A percentile compares a stretch with the other conserved stretches of the same genome.
These are phyloP conservation scores for Brassica nigra DNA, from an alignment of 345 rosid species.

Conservation along the genomic window DNA sequence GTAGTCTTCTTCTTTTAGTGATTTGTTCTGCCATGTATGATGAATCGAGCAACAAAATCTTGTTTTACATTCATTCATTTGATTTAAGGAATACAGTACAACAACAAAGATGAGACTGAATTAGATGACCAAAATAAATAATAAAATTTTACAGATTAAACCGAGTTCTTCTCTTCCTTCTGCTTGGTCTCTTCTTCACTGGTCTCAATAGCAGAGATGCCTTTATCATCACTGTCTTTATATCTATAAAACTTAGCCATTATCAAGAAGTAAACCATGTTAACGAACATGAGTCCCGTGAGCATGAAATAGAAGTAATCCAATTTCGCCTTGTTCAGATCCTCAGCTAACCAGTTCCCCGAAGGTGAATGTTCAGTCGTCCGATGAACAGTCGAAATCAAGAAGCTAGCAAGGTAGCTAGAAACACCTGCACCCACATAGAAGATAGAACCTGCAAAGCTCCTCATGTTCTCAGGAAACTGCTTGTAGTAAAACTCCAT, in stretches of 20 bases:
- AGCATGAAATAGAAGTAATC: constrained; percentile 52
- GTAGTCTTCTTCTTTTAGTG: not conserved
- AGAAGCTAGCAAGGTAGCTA: constrained; percentile 46
- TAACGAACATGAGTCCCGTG: constrained; percentile 36
- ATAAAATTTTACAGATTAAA: constrained; percentile 20
- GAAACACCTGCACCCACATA: constrained; percentile 40
- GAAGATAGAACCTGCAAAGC: constrained; percentile 44
- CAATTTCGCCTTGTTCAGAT: constrained; percentile 49
- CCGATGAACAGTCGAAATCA: constrained; percentile 40
- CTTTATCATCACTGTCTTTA: constrained; percentile 24
- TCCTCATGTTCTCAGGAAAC: constrained; percentile 58
- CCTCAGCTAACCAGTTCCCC: constrained; percentile 44
- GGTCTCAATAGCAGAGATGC: constrained; percentile 17
- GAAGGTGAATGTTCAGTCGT: constrained; percentile 33
- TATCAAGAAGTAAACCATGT: constrained; percentile 43
- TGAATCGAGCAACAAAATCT: not conserved
- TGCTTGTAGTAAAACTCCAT: constrained; percentile 59
- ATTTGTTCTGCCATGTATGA: not conserved
- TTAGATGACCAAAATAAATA: not conserved
- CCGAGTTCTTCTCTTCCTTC: constrained; percentile 34
- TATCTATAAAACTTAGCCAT: constrained; percentile 46
- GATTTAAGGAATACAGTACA: not conserved
- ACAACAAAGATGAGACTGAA: constrained; percentile 10
- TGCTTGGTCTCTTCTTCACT: constrained; percentile 33
- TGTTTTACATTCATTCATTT: constrained; percentile 17